A percentile compares a stretch with the other conserved stretches of the same genome.
Conservation (phyloP, 345 rosid genomes). For the rapeseed (Brassica napus) region Da-Ae NC_063445.1:14062501-14063000, state of each 20-base stretch:
- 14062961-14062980: no score
- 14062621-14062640: background rate
- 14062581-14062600: background rate
- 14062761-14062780: background rate
- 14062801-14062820: no score
- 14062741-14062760: background rate
- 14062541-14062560: background rate
- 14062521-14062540: background rate
- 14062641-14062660: background rate
- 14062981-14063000: no score
- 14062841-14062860: no score
- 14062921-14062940: no score
- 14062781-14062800: no score
- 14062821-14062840: no score
- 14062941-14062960: no score
- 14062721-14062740: background rate
- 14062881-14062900: no score
- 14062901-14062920: no score
- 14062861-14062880: no score
- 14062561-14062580: background rate
- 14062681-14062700: background rate
- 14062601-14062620: background rate
- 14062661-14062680: background rate
- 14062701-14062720: background rate
- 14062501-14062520: constrained; percentile 8